Conservation (phyloP, 345 rosid species). For the Pistacia integerrima region DNA sequence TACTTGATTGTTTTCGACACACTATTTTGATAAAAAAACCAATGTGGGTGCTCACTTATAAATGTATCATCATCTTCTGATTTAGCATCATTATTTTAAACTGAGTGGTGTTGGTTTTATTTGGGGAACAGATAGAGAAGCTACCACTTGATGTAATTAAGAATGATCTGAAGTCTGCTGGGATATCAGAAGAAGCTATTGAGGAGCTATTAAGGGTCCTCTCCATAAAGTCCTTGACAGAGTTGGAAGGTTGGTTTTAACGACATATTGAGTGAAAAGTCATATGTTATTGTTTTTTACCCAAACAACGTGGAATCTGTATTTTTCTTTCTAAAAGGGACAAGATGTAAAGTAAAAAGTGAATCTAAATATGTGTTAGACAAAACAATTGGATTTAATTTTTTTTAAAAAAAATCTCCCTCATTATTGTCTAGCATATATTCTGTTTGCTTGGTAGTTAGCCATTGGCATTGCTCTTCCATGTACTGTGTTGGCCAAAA, state of each 20-base stretch:
- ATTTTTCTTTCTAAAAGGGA: not conserved
- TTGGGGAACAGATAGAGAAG: slow-evolving; percentile 66
- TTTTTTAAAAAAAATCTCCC: too few relatives aligned
- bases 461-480: not conserved
- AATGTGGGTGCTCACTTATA: not conserved
- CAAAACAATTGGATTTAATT: not conserved
- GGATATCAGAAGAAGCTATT: slow-evolving; percentile 67
- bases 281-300: slow-evolving; percentile 3
- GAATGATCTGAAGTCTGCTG: slow-evolving; percentile 63
- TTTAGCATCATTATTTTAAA: not conserved
- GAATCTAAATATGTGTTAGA: not conserved
- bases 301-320: not conserved
- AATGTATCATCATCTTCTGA: not conserved
- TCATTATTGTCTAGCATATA: too few relatives aligned
- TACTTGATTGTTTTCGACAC: slow-evolving; percentile 1
- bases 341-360: not conserved
- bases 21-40: slow-evolving; percentile 13
- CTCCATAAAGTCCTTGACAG: slow-evolving; percentile 68
- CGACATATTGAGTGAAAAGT: slow-evolving; percentile 6
- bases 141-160: slow-evolving; percentile 72
- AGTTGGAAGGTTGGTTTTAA: slow-evolving; percentile 70
- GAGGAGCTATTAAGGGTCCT: slow-evolving; percentile 76
- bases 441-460: not conserved
- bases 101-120: slow-evolving; percentile 9
- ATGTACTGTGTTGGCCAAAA: not conserved